A percentile compares a stretch with the other conserved stretches of the same genome.
Evolutionary conservation across 176 grass and related monocot genomes (phyloP).

Genomic region (Triticum timopheevii): DNA sequence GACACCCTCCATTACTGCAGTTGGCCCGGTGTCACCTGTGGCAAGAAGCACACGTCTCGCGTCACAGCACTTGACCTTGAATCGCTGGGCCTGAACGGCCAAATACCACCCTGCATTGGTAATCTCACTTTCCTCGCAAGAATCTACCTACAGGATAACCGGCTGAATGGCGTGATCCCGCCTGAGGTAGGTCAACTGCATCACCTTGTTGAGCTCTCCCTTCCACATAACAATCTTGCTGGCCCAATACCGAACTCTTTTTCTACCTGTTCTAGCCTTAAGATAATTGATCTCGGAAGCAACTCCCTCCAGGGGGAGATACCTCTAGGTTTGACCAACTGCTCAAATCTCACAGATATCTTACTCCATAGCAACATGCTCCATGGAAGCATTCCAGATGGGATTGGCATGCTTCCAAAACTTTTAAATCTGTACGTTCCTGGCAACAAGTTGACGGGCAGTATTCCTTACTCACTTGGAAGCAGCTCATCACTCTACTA

Average conservation of each 20-base stretch:
- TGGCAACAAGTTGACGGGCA: neutral
- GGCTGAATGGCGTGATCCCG: slow-evolving; percentile 29
- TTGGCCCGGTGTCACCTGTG: slow-evolving; percentile 43
- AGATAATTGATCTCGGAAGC: slow-evolving; percentile 9
- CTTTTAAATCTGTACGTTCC: slow-evolving; percentile 18
- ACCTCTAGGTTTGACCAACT: too few species aligned
- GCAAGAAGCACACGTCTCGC: slow-evolving; percentile 6
- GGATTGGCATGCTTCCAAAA: neutral
- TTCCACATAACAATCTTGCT: slow-evolving; percentile 17
- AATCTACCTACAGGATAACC: slow-evolving; percentile 5
- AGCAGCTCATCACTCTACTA: neutral
- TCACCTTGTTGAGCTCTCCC: neutral
- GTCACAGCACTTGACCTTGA: slow-evolving; percentile 12
- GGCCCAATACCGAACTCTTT: slow-evolving; percentile 25
- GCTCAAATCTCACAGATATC: too few species aligned
- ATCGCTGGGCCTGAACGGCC: neutral
- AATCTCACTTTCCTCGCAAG: slow-evolving; percentile 37
- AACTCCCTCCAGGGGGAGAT: neutral
- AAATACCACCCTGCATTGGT: slow-evolving; percentile 32
- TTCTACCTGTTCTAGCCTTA: slow-evolving; percentile 1
- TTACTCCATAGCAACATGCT: too few species aligned
- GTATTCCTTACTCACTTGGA: slow-evolving; percentile 17
- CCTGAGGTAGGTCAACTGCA: slow-evolving; percentile 26
- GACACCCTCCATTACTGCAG: slow-evolving; percentile 26
- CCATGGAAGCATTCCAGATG: neutral